A percentile compares a stretch with the other conserved stretches of the same genome.
These are phyloP conservation scores for Malus orientalis DNA, from an alignment of 306 rosid species.

Conservation along the genomic window DNA sequence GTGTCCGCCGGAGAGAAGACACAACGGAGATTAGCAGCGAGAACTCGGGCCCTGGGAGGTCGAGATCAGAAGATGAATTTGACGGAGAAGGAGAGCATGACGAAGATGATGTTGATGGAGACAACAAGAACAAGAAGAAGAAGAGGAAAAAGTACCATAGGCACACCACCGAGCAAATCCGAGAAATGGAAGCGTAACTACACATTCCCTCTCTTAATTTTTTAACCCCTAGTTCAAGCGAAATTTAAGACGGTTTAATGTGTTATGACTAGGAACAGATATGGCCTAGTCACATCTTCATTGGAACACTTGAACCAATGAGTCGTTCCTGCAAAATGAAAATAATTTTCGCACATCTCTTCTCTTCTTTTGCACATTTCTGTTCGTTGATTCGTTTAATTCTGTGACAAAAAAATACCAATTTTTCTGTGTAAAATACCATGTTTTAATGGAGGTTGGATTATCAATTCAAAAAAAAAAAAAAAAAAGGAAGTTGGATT, in stretches of 20 bases:
- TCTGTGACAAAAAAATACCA: too few relatives aligned
- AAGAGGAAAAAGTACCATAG: conserved; percentile 91
- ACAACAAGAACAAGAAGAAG: conserved; percentile 47
- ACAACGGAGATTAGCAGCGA: conserved; percentile 81
- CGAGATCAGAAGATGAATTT: conserved; percentile 85
- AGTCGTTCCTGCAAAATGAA: not conserved
- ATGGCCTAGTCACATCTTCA: not conserved
- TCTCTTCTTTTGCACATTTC: not conserved
- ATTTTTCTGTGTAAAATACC: not conserved
- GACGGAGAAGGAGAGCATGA: conserved; percentile 58
- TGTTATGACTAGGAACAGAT: not conserved
- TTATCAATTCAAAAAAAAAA: too few relatives aligned
- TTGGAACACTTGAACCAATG: not conserved
- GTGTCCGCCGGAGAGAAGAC: conserved; percentile 35
- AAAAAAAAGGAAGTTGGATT: not conserved
- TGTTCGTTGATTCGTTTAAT: not conserved
- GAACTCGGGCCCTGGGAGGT: conserved; percentile 67
- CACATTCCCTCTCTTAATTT: not conserved
- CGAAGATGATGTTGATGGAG: conserved; percentile 40
- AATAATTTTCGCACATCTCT: not conserved
- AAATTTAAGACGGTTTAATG: not conserved
- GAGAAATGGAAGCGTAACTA: conserved; percentile 91
- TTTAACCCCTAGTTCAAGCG: not conserved
- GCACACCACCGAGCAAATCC: conserved; percentile 82
- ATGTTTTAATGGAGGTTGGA: not conserved